Percentiles rank a stretch among this genome's conserved stretches.
Conservation (phyloP, 2,329 filamentous ascomycete species). For the Fusarium foetens region DNA sequence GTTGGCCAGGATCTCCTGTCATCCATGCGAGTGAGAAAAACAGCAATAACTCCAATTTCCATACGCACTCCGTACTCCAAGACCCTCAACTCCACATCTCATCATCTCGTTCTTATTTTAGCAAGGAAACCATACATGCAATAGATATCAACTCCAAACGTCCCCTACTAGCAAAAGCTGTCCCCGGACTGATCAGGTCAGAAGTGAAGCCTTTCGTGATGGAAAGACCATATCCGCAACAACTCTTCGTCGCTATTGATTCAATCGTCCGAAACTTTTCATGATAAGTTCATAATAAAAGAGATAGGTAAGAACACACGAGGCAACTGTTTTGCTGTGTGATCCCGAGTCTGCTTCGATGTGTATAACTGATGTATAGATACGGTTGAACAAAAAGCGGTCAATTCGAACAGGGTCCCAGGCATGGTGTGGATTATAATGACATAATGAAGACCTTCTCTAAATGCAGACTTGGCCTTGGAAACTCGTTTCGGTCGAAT, state of each 20-base stretch:
- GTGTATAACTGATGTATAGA: background rate
- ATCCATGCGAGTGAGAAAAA: constrained; percentile 5
- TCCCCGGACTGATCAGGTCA: background rate
- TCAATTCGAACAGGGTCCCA: constrained; percentile 7
- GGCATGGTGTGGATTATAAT: constrained; percentile 22
- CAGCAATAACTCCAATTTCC: constrained; percentile 29
- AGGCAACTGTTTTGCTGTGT: background rate
- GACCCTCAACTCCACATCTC: constrained; percentile 27
- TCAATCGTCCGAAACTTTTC: background rate
- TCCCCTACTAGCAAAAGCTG: background rate
- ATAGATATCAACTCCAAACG: constrained; percentile 10
- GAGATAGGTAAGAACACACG: background rate
- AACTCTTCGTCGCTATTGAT: background rate
- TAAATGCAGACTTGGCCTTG: constrained; percentile 42
- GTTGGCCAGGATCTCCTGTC: constrained; percentile 4
- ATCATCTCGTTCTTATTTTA: constrained; percentile 12
- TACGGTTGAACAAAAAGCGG: background rate
- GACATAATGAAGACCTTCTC: constrained; percentile 37
- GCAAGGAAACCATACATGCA: constrained; percentile 14
- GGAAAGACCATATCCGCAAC: background rate
- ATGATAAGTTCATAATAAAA: constrained; percentile 9
- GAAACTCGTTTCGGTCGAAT: constrained; percentile 33
- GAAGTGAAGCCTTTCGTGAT: background rate
- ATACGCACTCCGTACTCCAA: constrained; percentile 26
- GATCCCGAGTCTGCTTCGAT: background rate